Evolutionary conservation across 495 filamentous ascomycete species (phyloP).

Genomic region (Pyrenopolyporus hunteri): DNA sequence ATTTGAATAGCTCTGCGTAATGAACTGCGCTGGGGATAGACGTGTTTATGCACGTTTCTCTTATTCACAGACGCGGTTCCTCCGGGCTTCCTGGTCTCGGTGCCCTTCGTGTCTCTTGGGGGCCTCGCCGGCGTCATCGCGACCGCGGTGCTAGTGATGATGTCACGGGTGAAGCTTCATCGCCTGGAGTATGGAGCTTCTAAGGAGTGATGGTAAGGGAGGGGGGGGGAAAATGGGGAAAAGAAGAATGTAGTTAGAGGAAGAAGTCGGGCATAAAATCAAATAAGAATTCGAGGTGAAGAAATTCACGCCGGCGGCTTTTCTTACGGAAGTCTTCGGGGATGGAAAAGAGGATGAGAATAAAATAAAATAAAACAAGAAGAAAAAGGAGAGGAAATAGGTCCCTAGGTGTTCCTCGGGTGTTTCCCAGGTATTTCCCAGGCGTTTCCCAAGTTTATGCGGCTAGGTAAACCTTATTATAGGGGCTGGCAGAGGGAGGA

Average conservation of each 20-base stretch:
- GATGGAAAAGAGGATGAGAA: too few relatives aligned
- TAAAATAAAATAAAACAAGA: too few relatives aligned
- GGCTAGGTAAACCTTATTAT: constrained; percentile 30
- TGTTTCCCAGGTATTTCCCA: too few relatives aligned
- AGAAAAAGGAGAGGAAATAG: too few relatives aligned
- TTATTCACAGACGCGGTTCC: neutral
- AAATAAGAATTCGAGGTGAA: too few relatives aligned
- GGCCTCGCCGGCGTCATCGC: constrained; percentile 9
- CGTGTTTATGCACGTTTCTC: neutral
- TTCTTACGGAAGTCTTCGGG: neutral
- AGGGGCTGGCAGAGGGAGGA: neutral
- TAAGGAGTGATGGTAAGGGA: neutral
- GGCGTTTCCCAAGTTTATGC: constrained; percentile 21
- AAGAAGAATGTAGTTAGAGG: neutral
- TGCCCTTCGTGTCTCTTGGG: neutral
- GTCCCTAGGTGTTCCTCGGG: too few relatives aligned
- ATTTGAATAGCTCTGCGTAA: constrained; percentile 13
- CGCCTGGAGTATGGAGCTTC: neutral
- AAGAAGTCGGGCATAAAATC: too few relatives aligned
- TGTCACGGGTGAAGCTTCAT: constrained; percentile 4
- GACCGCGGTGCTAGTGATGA: constrained; percentile 10
- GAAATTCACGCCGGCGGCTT: neutral
- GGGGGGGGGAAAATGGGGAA: neutral
- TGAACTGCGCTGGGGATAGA: constrained; percentile 17
- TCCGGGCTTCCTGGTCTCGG: neutral